phyloP scores from a whole-genome alignment of 2,329 filamentous ascomycete genomes.

The Ceratocystis alfenasii region DNA sequence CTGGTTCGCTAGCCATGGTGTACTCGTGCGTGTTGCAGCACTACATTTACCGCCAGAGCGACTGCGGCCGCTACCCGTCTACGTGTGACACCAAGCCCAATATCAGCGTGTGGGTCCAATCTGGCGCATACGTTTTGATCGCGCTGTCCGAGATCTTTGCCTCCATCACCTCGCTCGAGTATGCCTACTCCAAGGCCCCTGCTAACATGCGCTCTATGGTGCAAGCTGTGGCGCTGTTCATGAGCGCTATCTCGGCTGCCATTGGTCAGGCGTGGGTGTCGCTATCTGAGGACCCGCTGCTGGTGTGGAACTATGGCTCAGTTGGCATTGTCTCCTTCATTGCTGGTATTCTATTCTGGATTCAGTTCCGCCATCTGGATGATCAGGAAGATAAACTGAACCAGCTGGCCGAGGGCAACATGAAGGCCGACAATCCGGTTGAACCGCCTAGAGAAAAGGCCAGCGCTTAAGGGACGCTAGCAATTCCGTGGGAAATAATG shows the following conservation, averaged over 20 bases:
- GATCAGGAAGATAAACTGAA: constrained; percentile 56
- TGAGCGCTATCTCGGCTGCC: constrained; percentile 54
- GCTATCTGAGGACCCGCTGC: constrained; percentile 45
- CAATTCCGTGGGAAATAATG: not conserved
- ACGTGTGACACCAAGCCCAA: constrained; percentile 33
- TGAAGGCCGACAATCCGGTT: constrained; percentile 24
- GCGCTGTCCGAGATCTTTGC: constrained; percentile 40
- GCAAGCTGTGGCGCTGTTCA: constrained; percentile 55
- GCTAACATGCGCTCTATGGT: constrained; percentile 66
- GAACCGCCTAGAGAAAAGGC: not conserved
- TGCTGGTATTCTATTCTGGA: constrained; percentile 57
- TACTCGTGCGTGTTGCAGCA: constrained; percentile 43
- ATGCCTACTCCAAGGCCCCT: constrained; percentile 64
- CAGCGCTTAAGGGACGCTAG: not conserved
- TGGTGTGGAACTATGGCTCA: constrained; percentile 62
- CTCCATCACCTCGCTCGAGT: constrained; percentile 52
- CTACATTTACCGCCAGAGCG: constrained; percentile 52
- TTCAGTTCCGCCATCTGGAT: constrained; percentile 51
- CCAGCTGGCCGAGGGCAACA: constrained; percentile 34
- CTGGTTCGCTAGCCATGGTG: constrained; percentile 48
- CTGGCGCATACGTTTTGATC: constrained; percentile 38
- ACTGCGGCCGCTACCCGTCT: constrained; percentile 40
- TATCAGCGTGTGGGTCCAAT: constrained; percentile 53
- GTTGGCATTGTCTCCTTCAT: constrained; percentile 54
- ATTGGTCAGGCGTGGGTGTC: constrained; percentile 47